phyloP scores from a whole-genome alignment of 176 grass and related monocot genomes.

The Musa troglodytarum region DNA sequence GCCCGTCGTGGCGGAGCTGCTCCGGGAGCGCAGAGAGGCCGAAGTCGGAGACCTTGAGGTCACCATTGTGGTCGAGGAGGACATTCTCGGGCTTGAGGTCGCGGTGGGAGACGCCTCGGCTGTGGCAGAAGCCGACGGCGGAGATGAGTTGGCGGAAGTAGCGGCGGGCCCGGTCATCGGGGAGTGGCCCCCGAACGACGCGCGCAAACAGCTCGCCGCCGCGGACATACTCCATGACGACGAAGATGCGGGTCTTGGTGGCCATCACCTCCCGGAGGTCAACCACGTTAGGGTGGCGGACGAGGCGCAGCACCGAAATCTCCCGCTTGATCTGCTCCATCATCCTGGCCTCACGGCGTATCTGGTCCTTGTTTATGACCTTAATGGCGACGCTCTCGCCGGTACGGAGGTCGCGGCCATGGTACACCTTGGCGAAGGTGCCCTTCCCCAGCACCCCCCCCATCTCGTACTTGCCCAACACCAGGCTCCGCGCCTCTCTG shows the following conservation, averaged over 20 bases:
- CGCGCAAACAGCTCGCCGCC: constrained; percentile 12
- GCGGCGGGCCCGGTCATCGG: constrained; percentile 7
- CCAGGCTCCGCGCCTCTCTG: constrained; percentile 24
- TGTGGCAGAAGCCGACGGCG: constrained; percentile 88
- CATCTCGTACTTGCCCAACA: constrained; percentile 82
- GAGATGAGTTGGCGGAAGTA: constrained; percentile 92
- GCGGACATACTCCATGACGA: constrained; percentile 20
- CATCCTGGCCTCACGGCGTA: constrained; percentile 50
- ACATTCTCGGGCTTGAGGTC: constrained; percentile 99
- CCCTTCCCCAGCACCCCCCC: constrained; percentile 75
- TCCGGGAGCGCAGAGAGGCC: constrained; percentile 90
- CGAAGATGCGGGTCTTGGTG: constrained; percentile 9
- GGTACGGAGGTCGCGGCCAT: constrained; percentile 46
- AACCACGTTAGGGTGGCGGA: constrained; percentile 13
- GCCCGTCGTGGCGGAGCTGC: constrained; percentile 71
- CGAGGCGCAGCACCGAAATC: constrained; percentile 82
- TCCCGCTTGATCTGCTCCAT: constrained; percentile 82
- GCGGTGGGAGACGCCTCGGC: constrained; percentile 78
- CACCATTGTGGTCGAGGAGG: constrained; percentile 49
- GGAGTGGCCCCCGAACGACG: background rate
- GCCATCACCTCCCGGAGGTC: constrained; percentile 16
- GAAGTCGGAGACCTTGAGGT: constrained; percentile 93
- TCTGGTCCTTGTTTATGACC: constrained; percentile 79
- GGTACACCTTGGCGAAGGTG: constrained; percentile 88
- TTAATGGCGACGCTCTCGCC: constrained; percentile 81